Conservation (phyloP, 176 grass and related monocot genomes). For the Oryza meyeriana region DNA sequence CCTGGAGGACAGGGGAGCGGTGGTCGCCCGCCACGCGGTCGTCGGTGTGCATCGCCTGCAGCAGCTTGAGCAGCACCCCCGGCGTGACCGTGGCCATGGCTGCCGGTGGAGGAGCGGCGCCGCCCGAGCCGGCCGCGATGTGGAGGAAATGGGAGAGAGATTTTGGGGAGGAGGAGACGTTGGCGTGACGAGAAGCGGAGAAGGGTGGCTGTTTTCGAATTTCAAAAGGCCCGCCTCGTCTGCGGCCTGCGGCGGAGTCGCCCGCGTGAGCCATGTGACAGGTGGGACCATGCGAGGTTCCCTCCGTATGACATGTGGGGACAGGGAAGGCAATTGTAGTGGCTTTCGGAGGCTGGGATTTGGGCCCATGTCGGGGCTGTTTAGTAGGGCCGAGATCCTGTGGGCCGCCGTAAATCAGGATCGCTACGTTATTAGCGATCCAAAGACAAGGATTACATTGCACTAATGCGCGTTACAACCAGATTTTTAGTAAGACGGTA, state of each 20-base stretch:
- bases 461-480: no score
- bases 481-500: no score
- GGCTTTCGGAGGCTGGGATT: not conserved
- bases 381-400: no score
- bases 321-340: not conserved
- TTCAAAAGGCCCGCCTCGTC: constrained; percentile 33
- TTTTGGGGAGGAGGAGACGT: constrained; percentile 28
- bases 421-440: no score
- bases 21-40: constrained; percentile 62
- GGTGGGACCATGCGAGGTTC: not conserved
- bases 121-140: not conserved
- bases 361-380: no score
- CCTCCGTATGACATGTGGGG: not conserved
- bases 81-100: constrained; percentile 70
- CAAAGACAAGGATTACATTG: no score
- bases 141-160: not conserved
- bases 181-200: not conserved
- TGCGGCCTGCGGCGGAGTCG: not conserved
- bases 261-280: not conserved
- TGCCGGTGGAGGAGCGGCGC: not conserved
- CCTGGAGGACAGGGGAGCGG: constrained; percentile 81
- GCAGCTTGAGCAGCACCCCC: constrained; percentile 68
- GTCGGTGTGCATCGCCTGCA: constrained; percentile 80
- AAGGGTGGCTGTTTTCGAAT: constrained; percentile 29
- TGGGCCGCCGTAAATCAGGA: no score